phyloP scores from a whole-genome alignment of 192 early-diverging fungal genomes.

The Backusella australiensis region DNA sequence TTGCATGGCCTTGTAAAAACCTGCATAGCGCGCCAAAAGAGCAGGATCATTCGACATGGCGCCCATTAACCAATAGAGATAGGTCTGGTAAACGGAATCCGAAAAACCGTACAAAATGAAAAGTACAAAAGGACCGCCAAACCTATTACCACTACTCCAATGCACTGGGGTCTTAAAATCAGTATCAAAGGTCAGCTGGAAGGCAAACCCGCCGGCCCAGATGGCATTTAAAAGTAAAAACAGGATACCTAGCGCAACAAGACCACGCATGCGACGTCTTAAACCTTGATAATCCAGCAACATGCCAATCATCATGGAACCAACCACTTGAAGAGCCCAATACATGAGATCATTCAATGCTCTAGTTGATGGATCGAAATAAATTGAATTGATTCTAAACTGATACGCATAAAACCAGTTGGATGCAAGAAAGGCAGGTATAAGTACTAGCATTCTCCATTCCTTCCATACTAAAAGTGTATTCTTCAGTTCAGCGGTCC shows the following conservation, averaged over 20 bases:
- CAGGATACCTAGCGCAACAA: conserved; percentile 52
- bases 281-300: conserved; percentile 61
- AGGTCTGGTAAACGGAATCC: conserved; percentile 78
- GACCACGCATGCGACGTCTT: conserved; percentile 58
- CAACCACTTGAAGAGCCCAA: conserved; percentile 71
- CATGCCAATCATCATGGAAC: conserved; percentile 54
- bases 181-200: conserved; percentile 51
- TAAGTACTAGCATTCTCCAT: conserved; percentile 61
- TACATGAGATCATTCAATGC: conserved; percentile 70
- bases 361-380: conserved; percentile 68
- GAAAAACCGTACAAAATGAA: conserved; percentile 76
- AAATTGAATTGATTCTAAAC: conserved; percentile 59
- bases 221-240: conserved; percentile 50
- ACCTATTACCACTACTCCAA: conserved; percentile 36
- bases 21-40: conserved; percentile 65
- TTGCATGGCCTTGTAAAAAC: conserved; percentile 88
- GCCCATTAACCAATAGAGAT: conserved; percentile 82
- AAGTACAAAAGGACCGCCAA: conserved; percentile 62
- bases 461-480: conserved; percentile 54
- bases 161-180: conserved; percentile 44
- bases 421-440: conserved; percentile 69
- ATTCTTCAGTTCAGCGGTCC: conserved; percentile 47
- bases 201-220: conserved; percentile 61
- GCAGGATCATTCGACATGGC: conserved; percentile 76
- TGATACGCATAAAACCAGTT: conserved; percentile 82